phyloP scores from a whole-genome alignment of 192 early-diverging fungal genomes.

The Mycoemilia scoparia region DNA sequence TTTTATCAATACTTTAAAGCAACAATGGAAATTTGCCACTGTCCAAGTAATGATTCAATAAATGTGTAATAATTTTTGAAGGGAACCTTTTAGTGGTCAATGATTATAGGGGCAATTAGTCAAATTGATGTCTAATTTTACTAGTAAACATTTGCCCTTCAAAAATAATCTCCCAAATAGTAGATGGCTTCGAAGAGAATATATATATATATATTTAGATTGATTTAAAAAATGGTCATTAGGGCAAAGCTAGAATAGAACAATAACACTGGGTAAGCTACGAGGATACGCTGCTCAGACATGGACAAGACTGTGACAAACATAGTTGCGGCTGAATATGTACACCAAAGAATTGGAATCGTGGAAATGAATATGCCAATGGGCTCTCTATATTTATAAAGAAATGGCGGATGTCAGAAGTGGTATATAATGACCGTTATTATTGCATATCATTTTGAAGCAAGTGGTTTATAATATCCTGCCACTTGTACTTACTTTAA shows the following conservation, averaged over 20 bases:
- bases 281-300: slow-evolving; percentile 80
- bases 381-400: slow-evolving; percentile 17
- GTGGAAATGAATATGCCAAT: slow-evolving; percentile 42
- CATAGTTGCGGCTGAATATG: slow-evolving; percentile 81
- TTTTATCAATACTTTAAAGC: no score
- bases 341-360: slow-evolving; percentile 82
- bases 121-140: no score
- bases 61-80: no score
- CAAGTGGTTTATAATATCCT: slow-evolving; percentile 5
- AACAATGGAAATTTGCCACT: no score
- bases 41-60: no score
- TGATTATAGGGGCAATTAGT: no score
- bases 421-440: background rate
- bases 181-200: no score
- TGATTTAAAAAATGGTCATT: slow-evolving; percentile 65
- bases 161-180: no score
- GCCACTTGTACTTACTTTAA: slow-evolving; percentile 40
- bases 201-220: no score
- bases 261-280: slow-evolving; percentile 85
- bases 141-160: no score
- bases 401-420: background rate
- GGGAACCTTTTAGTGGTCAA: no score
- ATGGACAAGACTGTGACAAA: slow-evolving; percentile 83
- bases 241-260: slow-evolving; percentile 89
- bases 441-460: slow-evolving; percentile 4